Evolutionary conservation across 371 early-diverging fungal genomes (phyloP), one percentile per base, ranked within the genome.

Genomic region (Choanephora cucurbitarum): DNA sequence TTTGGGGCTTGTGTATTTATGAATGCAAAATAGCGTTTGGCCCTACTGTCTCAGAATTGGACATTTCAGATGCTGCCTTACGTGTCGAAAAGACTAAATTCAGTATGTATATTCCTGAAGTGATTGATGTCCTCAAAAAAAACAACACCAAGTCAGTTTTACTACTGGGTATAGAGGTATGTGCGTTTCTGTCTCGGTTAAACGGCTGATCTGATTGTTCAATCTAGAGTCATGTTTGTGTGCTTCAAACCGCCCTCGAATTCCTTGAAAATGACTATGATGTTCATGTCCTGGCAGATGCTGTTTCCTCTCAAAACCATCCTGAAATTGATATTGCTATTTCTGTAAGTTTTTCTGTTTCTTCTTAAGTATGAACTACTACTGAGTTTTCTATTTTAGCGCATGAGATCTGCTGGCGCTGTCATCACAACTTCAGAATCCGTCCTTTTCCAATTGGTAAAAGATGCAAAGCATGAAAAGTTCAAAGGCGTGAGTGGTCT

Each of bases 91-190:
- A 96, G 77, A 88, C 91, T 42, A 89, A 89, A 72, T 97, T 97
- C 74, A 95, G 95, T 39, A 97, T 97, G 98, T 70, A 73, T 51
- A 69, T 87, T 0, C 86, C 88, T 9, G 83, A 86, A 45, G 88
- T 95, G 2, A 58, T 77, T 45, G 65, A 74, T 3, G 60, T 80
- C n/a, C 67, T 93, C 13, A 62, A 81, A 56, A 73, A 82, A 23
- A 66, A 79, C 41, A 67, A 82, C 23, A 79, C 75, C 8, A 74
- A 85, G 41, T 88, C 90, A 3, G 87, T 92, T 7, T 83, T 97
- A n/a, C 70, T 97, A 18, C 88, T 92, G 65, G 98, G 97, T 28
- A 91, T 94, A 60, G 97, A 96, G 81, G 91, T 89, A 81, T 51
- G 37, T 44, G 23, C 3, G 40, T 33, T 6, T n/a, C 32, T 19